These are phyloP conservation scores for Sicyos baderoa DNA, from an alignment of 306 rosid genomes.

Conservation along the genomic window DNA sequence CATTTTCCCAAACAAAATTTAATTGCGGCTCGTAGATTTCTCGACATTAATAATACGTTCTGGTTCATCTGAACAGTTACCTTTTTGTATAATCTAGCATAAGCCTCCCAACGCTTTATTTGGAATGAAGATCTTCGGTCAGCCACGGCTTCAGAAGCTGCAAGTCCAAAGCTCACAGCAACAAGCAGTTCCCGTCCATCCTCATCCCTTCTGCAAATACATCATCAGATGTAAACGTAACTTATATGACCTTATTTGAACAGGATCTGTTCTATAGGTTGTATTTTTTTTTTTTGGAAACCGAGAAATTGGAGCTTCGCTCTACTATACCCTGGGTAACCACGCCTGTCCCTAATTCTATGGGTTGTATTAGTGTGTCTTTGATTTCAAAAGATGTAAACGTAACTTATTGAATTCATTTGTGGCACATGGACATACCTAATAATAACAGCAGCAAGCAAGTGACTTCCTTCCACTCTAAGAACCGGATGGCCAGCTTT, in stretches of 20 bases:
- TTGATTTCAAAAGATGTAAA: no score
- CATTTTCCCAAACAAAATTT: not conserved
- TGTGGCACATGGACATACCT: conserved; percentile 31
- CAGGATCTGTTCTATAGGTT: no score
- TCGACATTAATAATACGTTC: not conserved
- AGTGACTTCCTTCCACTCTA: conserved; percentile 91
- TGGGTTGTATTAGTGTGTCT: no score
- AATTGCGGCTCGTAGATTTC: not conserved
- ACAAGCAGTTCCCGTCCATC: conserved; percentile 78
- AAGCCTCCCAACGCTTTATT: conserved; percentile 79
- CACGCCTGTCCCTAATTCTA: no score
- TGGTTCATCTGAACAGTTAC: conserved; percentile 24
- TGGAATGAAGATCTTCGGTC: conserved; percentile 76
- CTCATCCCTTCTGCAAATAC: conserved; percentile 53
- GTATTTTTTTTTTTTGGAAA: no score
- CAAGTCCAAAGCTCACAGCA: conserved; percentile 77
- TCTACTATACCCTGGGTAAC: no score
- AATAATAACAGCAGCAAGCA: conserved; percentile 80
- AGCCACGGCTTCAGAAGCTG: conserved; percentile 89
- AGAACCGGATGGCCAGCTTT: conserved; percentile 92
- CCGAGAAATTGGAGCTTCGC: no score
- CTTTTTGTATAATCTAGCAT: conserved; percentile 77
- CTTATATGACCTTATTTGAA: no score
- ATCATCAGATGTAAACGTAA: conserved; percentile 20
- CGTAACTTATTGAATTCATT: not conserved